Base-by-base conservation (phyloP, 139 green algal species). In the Monoraphidium neglectum region DNA sequence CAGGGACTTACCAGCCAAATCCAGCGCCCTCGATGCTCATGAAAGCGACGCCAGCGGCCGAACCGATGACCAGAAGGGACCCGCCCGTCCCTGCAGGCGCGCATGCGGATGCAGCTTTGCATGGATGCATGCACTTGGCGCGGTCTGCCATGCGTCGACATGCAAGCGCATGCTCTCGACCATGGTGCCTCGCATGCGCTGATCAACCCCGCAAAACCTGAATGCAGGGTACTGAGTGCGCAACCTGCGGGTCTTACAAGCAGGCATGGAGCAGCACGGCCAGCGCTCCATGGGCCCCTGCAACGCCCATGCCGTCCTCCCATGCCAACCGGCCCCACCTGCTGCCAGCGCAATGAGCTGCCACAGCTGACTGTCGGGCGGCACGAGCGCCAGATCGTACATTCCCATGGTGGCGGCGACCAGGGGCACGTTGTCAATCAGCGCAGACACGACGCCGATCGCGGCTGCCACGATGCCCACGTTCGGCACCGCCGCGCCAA, bases 391-490 rank as follows among this genome's bases (percentile, higher is more conserved):
- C 37, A 83, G 28, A 76, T 88, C 82, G 65, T 93, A 93, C 90
- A 94, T 93, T 61, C 87, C 90, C 83, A 92, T 92, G 6, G 90
- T 92, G n/a, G 87, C 90, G 0, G 90, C 90, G 32, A 94, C 90
- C 38, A 94, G 87, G 1, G 89, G 89, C 64, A 94, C 90, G 77
- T 94, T 94, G 80, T 94, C 90, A 40, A 94, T 90, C 10, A 94
- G 65, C 1, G 90, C 88, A 13, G 72, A 88, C 1, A 75, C 87
- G 18, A 94, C 38, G 37, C 90, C 90, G 70, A 94, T 94, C 26
- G 71, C 65, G 16, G 87, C 89, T 1, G 93, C 84, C 21, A 93
- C 67, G 57, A 71, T 53, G 59, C 89, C 82, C 46, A 80, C 47
- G 26, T 67, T 83, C 0, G 83, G 75, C 23, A 94, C 64, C 68